A percentile compares a stretch with the other conserved stretches of the same genome.
Evolutionary conservation across 768 basidiomycete species (phyloP).

Genomic region (Lactifluus piperatus): DNA sequence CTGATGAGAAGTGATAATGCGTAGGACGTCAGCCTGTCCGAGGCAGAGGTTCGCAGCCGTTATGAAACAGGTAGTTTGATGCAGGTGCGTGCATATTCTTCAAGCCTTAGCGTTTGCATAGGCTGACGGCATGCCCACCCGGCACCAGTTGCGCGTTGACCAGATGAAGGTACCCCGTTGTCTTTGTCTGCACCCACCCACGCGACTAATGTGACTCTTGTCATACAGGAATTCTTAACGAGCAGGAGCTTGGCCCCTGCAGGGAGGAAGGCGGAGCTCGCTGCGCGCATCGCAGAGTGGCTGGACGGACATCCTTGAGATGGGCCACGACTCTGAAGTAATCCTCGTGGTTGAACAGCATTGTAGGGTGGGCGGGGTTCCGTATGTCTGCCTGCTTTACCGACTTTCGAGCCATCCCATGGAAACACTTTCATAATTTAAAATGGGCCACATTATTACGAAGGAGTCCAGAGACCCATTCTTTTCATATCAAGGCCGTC

Average conservation of each 20-base stretch:
- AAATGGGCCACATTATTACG: background rate
- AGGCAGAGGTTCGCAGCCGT: constrained; percentile 64
- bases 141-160: constrained; percentile 58
- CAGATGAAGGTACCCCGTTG: constrained; percentile 57
- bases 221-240: constrained; percentile 58
- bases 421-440: background rate
- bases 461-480: background rate
- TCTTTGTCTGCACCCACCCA: background rate
- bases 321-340: background rate
- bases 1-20: background rate
- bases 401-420: background rate
- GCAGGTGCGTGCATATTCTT: constrained; percentile 42
- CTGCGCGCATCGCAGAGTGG: constrained; percentile 60
- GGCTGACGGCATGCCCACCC: background rate
- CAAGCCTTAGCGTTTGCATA: constrained; percentile 5
- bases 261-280: constrained; percentile 67
- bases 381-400: background rate
- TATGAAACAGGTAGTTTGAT: constrained; percentile 48
- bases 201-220: constrained; percentile 10
- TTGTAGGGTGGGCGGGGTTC: background rate
- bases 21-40: constrained; percentile 56
- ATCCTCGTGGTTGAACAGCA: no score
- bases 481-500: background rate
- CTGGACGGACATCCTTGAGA: constrained; percentile 33
- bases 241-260: constrained; percentile 49